These are phyloP conservation scores for Agrocybe pediades DNA, from an alignment of 768 basidiomycete species.

Conservation along the genomic window DNA sequence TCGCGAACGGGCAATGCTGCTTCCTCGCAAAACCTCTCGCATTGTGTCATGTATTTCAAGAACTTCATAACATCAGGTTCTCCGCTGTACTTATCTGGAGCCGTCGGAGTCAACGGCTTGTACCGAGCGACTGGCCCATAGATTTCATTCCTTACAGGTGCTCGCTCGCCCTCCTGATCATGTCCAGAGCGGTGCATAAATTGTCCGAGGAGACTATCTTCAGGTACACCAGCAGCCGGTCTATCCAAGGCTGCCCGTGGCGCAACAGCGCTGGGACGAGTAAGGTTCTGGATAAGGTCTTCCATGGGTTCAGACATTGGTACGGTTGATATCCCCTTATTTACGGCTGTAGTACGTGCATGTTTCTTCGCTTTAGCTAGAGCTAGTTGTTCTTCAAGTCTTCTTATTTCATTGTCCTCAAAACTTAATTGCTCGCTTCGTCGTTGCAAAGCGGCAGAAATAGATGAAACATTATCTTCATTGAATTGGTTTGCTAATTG, in stretches of 20 bases:
- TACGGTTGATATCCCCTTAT: background rate
- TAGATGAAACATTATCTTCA: background rate
- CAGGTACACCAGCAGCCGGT: background rate
- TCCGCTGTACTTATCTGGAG: conserved; percentile 11
- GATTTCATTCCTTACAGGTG: no score
- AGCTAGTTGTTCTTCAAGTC: background rate
- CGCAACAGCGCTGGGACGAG: background rate
- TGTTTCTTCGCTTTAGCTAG: background rate
- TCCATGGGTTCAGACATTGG: conserved; percentile 4
- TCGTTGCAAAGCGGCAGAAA: no score
- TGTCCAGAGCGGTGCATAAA: conserved; percentile 2
- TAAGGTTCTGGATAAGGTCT: background rate
- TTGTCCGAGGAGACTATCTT: conserved; percentile 8
- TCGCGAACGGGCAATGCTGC: background rate
- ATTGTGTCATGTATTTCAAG: conserved; percentile 10
- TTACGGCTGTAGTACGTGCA: background rate
- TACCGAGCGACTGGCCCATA: background rate
- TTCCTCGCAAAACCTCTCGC: conserved; percentile 7
- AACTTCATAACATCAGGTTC: conserved; percentile 13
- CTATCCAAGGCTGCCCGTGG: background rate
- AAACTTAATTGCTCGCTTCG: background rate
- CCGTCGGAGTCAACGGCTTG: conserved; percentile 8
- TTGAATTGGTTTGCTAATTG: background rate
- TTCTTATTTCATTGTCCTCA: background rate
- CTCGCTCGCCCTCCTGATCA: background rate